A percentile compares a stretch with the other conserved stretches of the same genome.
These are phyloP conservation scores for Pseudoneurospora amorphoporcata DNA, from an alignment of 495 filamentous ascomycete genomes.

Conservation along the genomic window DNA sequence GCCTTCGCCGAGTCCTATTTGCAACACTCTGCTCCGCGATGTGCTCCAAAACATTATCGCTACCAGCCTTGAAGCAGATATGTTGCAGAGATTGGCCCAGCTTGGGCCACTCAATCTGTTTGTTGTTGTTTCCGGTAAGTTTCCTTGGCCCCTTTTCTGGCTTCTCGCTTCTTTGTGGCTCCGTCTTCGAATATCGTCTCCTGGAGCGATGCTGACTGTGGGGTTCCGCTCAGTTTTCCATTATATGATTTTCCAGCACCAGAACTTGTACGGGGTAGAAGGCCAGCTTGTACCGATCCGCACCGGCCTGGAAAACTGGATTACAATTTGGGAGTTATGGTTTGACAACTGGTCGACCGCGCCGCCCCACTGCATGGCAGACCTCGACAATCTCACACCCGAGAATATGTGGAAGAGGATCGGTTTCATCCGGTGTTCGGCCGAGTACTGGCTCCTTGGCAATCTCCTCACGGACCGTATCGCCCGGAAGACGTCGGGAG, in stretches of 20 bases:
- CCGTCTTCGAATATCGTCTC: background rate
- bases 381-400: conserved; percentile 6
- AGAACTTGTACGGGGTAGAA: conserved; percentile 20
- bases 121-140: conserved; percentile 22
- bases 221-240: conserved; percentile 13
- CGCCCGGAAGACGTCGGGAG: background rate
- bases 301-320: conserved; percentile 20
- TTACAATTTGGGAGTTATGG: conserved; percentile 18
- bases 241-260: conserved; percentile 25
- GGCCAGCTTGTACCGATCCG: conserved; percentile 21
- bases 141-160: background rate
- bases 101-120: conserved; percentile 22
- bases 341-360: conserved; percentile 4
- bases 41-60: conserved; percentile 16
- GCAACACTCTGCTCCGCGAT: conserved; percentile 16
- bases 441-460: conserved; percentile 23
- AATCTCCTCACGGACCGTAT: conserved; percentile 18
- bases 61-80: conserved; percentile 5
- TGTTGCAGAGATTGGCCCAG: conserved; percentile 9
- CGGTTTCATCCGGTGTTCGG: conserved; percentile 16
- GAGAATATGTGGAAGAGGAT: conserved; percentile 19
- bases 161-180: background rate
- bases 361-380: conserved; percentile 11
- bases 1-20: conserved; percentile 14
- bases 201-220: background rate